These are phyloP conservation scores for Ascomycota sp. DNA, from an alignment of 2,329 filamentous ascomycete genomes.

Conservation along the genomic window DNA sequence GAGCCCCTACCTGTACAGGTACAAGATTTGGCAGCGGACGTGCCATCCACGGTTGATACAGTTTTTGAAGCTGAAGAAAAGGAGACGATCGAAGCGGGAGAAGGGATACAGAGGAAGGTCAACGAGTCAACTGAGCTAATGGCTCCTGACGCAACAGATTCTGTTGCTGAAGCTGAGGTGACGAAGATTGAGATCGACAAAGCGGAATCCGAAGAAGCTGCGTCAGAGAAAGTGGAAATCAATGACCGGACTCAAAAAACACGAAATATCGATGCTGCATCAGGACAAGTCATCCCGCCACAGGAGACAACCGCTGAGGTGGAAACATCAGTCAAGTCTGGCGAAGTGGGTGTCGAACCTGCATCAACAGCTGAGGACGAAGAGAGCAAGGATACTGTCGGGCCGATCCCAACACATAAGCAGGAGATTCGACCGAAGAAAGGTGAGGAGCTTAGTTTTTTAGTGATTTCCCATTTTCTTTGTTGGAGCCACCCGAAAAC, in stretches of 20 bases:
- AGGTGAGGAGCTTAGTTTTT: conserved; percentile 22
- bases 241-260: not conserved
- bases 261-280: too few species aligned
- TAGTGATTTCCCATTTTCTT: conserved; percentile 17
- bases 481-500: conserved; percentile 11
- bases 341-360: conserved; percentile 1
- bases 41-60: not conserved
- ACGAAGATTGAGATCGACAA: too few species aligned
- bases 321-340: conserved; percentile 5
- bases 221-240: not conserved
- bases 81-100: too few species aligned
- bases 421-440: conserved; percentile 13
- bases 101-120: too few species aligned
- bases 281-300: too few species aligned
- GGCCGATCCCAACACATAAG: conserved; percentile 12
- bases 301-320: conserved; percentile 4
- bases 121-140: too few species aligned
- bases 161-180: too few species aligned
- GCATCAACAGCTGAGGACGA: conserved; percentile 8
- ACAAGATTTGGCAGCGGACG: too few species aligned
- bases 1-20: too few species aligned
- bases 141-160: too few species aligned
- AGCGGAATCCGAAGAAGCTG: not conserved
- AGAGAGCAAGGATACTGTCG: conserved; percentile 19
- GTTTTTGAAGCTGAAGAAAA: not conserved